phyloP scores from a whole-genome alignment of 2,329 filamentous ascomycete genomes.

The Orbilia javanica region DNA sequence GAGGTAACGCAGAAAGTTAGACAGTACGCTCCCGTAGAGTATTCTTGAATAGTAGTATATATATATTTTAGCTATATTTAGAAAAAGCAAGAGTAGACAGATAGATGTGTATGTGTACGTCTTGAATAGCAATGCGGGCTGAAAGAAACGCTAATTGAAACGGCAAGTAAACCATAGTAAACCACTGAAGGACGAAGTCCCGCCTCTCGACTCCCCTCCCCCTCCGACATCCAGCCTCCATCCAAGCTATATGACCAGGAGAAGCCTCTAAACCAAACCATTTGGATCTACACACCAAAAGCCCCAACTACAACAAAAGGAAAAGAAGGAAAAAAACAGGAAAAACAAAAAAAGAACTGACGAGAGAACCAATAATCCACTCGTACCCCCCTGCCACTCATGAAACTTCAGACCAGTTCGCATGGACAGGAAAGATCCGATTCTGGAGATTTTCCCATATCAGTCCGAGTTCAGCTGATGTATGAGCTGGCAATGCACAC shows the following conservation, averaged over 20 bases:
- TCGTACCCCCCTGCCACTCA: slow-evolving; percentile 21
- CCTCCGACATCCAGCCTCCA: neutral
- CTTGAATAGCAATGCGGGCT: slow-evolving; percentile 4
- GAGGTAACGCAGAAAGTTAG: neutral
- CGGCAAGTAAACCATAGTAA: slow-evolving; percentile 10
- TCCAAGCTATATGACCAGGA: no score
- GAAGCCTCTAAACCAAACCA: neutral
- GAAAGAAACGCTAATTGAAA: slow-evolving; percentile 38
- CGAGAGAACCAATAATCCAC: slow-evolving; percentile 10
- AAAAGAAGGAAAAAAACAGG: slow-evolving; percentile 4
- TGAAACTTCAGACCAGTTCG: slow-evolving; percentile 29
- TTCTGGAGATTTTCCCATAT: slow-evolving; percentile 10
- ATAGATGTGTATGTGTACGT: neutral
- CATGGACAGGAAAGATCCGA: slow-evolving; percentile 5
- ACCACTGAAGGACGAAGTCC: neutral
- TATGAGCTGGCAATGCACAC: slow-evolving; percentile 35
- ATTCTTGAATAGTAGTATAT: no score
- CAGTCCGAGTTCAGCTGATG: slow-evolving; percentile 47
- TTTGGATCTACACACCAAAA: neutral
- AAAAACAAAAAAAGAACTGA: neutral
- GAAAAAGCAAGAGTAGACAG: slow-evolving; percentile 3
- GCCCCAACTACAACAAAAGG: slow-evolving; percentile 12
- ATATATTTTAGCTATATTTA: neutral
- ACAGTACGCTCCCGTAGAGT: neutral
- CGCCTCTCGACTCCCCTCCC: slow-evolving; percentile 11